These are phyloP conservation scores for Saccharum officinarum DNA, from an alignment of 176 grass and related monocot genomes.

Conservation along the genomic window DNA sequence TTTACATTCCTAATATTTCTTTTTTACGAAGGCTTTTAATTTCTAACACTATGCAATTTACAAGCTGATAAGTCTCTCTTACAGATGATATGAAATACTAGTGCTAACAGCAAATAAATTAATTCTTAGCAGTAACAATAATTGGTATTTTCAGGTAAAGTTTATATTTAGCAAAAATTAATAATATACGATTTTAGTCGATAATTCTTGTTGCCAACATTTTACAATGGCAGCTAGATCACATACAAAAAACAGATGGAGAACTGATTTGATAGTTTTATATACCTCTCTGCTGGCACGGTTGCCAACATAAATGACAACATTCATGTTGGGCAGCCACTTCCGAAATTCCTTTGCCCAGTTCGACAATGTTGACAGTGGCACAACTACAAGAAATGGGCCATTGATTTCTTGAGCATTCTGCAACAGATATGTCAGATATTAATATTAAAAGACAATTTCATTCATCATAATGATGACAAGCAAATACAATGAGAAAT, in stretches of 20 bases:
- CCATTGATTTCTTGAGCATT: slow-evolving; percentile 98
- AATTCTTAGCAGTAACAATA: background rate
- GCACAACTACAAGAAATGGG: slow-evolving; percentile 97
- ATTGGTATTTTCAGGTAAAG: background rate
- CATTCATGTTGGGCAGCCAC: slow-evolving; percentile 94
- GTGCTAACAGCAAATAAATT: background rate
- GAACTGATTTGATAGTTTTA: slow-evolving; percentile 24
- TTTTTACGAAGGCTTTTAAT: background rate
- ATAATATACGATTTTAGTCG: background rate
- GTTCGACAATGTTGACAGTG: slow-evolving; percentile 92
- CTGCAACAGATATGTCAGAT: slow-evolving; percentile 40
- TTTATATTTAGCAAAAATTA: background rate
- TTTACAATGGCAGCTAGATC: background rate
- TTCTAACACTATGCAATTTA: background rate
- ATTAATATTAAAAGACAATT: slow-evolving; percentile 10
- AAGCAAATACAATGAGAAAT: slow-evolving; percentile 3
- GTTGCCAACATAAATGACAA: slow-evolving; percentile 97
- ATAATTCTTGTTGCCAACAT: background rate
- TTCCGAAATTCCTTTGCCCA: slow-evolving; percentile 98
- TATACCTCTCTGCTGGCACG: slow-evolving; percentile 95
- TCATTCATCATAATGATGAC: slow-evolving; percentile 12
- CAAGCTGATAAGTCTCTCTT: background rate
- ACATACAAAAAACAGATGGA: background rate
- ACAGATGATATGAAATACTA: background rate
- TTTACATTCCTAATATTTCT: background rate